Evolutionary conservation across 2,329 filamentous ascomycete species (phyloP), one percentile per base, ranked within the genome.

Genomic region (Colletotrichum brevisporum): DNA sequence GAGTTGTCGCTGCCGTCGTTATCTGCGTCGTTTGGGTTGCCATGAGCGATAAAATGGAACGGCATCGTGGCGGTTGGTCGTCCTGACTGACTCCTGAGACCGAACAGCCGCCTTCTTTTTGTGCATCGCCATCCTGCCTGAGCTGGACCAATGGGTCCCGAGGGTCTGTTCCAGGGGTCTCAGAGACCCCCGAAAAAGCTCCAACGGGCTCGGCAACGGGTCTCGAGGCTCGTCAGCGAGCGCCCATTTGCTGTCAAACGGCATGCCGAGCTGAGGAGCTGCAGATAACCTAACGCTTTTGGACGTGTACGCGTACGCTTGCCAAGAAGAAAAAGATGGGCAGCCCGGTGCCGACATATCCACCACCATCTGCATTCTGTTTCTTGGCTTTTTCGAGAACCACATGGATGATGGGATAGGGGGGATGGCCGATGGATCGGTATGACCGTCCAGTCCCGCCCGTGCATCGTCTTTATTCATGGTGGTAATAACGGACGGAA

Each of bases 251-350:
- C 50, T 54, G 50, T 16, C 31, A 45, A 43, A 69, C n/a, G 24
- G 55, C 50, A 57, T 60, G 66, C 66, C 62, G 58, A 69, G 62
- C 67, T 61, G 54, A 56, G 54, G 58, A 68, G 63, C 55, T 71
- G 70, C 68, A 71, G 68, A 48, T 18, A 64, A 68, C 52, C 68
- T 71, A 71, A 71, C 70, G 59, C 63, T 71, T 71, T 71, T 57
- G 52, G 70, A 68, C 26, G 63, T 71, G 70, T 54, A 70, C 70
- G 69, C 70, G 70, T 71, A 71, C 68, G 68, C 68, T 27, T 59
- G 47, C 47, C 47, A 50, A 50, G 47, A 50, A n/a, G 24, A 16
- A 60, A 65, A 60, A 57, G 54, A 51, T 36, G 61, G 66, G 39
- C 50, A 56, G 39, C 18, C 55, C 6, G 62, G 43, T 69, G 66